Evolutionary conservation across 73 alveolate genomes (phyloP).

Genomic region (Effrenium voratum): DNA sequence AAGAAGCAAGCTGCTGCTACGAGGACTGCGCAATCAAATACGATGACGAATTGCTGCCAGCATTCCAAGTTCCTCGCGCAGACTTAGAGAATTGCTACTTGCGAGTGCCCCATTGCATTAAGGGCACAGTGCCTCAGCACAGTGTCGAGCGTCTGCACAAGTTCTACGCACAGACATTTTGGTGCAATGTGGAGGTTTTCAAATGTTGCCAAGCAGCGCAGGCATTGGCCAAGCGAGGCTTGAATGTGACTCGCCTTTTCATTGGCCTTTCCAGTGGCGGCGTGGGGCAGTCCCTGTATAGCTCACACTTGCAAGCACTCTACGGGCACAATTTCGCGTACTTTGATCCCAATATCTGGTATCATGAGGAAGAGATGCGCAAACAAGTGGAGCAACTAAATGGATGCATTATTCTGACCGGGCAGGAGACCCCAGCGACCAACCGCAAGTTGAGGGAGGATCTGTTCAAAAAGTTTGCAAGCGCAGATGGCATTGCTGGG

Average conservation of each 20-base stretch:
- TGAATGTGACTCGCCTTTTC: conserved; percentile 33
- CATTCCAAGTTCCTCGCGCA: not conserved
- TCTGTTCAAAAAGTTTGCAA: conserved; percentile 40
- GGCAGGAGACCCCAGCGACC: not conserved
- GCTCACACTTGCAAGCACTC: not conserved
- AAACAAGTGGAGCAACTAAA: conserved; percentile 40
- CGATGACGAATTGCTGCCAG: not conserved
- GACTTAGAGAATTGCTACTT: not conserved
- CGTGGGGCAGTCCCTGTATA: conserved; percentile 37
- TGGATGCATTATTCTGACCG: conserved; percentile 12
- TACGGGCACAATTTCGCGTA: conserved; percentile 24
- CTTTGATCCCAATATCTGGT: conserved; percentile 35
- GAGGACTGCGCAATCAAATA: not conserved
- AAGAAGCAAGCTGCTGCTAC: not conserved
- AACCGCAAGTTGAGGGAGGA: conserved; percentile 14
- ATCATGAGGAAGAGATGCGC: conserved; percentile 28
- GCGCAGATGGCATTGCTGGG: conserved; percentile 54
- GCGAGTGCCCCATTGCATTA: not conserved
- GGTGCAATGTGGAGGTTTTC: conserved; percentile 6
- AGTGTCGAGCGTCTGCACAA: not conserved
- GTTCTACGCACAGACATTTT: not conserved
- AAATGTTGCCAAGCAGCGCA: conserved; percentile 33
- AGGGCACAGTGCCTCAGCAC: not conserved
- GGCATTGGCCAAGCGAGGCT: conserved; percentile 42
- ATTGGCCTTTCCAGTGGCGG: conserved; percentile 20